phyloP scores from a whole-genome alignment of 2,329 filamentous ascomycete genomes.

The Allantophomopsis cytisporea region DNA sequence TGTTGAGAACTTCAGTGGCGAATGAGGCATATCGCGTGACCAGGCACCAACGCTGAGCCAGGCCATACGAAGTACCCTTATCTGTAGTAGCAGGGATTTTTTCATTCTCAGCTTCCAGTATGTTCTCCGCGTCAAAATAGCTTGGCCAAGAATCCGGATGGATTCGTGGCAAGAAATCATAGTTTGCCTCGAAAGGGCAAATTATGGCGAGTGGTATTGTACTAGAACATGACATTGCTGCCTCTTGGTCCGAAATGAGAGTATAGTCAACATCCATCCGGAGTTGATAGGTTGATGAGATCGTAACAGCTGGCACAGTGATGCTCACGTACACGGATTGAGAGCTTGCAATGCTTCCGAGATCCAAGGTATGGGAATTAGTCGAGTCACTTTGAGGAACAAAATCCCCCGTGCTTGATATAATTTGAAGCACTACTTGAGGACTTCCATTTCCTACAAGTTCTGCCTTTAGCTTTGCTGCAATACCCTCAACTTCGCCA shows the following conservation, averaged over 20 bases:
- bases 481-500: constrained; percentile 67
- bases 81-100: constrained; percentile 16
- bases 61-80: constrained; percentile 27
- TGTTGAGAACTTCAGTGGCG: constrained; percentile 44
- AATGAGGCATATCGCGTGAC: constrained; percentile 65
- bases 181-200: constrained; percentile 82
- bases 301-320: constrained; percentile 32
- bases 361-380: constrained; percentile 5
- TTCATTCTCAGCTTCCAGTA: constrained; percentile 21
- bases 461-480: constrained; percentile 55
- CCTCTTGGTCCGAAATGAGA: constrained; percentile 65
- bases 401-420: neutral
- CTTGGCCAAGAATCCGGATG: constrained; percentile 75
- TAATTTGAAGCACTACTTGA: neutral
- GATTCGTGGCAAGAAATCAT: constrained; percentile 70
- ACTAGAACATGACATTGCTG: constrained; percentile 63
- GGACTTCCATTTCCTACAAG: constrained; percentile 46
- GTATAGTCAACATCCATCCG: constrained; percentile 66
- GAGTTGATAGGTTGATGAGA: constrained; percentile 47
- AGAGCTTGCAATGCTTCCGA: constrained; percentile 28
- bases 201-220: constrained; percentile 59
- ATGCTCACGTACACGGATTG: constrained; percentile 30
- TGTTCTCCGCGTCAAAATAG: constrained; percentile 54
- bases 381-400: neutral
- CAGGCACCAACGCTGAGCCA: constrained; percentile 73